phyloP scores from a whole-genome alignment of 140 eudicot genomes.

The Ambrosia hybrid region DNA sequence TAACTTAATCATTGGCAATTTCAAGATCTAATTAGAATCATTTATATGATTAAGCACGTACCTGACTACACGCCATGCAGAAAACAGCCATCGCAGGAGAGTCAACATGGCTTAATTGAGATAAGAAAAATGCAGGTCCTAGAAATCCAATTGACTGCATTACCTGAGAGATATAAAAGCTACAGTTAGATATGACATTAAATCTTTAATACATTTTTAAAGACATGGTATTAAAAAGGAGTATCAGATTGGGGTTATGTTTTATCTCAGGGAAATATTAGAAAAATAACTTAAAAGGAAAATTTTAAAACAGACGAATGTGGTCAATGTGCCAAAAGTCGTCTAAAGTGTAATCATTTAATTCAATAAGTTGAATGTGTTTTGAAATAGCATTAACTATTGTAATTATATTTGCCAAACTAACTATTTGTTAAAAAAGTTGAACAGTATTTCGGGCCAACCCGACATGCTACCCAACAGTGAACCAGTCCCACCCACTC shows the following conservation, averaged over 20 bases:
- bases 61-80: conserved; percentile 98
- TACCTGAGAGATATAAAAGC: conserved; percentile 41
- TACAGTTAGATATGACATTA: conserved; percentile 1
- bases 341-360: background rate
- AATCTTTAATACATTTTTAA: background rate
- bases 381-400: background rate
- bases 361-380: no score
- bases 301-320: background rate
- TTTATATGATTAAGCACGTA: conserved; percentile 22
- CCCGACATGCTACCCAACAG: background rate
- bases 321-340: background rate
- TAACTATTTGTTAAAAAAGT: background rate
- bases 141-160: conserved; percentile 92
- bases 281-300: background rate
- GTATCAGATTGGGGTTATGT: background rate
- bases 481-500: background rate
- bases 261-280: background rate
- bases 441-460: background rate
- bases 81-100: conserved; percentile 94
- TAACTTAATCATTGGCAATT: background rate
- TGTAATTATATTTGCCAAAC: background rate
- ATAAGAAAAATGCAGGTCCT: conserved; percentile 90
- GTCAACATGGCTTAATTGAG: conserved; percentile 82
- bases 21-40: background rate
- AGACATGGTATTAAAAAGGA: background rate